These are phyloP conservation scores for Murraya paniculata DNA, from an alignment of 345 rosid species.

Conservation along the genomic window DNA sequence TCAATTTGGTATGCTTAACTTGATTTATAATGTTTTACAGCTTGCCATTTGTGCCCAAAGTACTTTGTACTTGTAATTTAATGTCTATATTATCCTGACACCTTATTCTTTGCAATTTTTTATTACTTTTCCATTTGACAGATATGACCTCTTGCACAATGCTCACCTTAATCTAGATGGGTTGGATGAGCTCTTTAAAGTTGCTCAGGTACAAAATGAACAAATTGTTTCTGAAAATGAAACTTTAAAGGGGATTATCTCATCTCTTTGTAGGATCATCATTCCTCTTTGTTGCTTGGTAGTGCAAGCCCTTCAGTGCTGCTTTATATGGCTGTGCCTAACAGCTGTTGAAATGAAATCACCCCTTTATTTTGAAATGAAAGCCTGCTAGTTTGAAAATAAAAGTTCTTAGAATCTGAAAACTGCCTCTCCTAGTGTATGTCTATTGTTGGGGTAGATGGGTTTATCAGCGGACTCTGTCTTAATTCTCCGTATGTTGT, in stretches of 20 bases:
- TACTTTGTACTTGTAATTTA: background rate
- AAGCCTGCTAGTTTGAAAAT: background rate
- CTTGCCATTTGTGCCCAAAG: background rate
- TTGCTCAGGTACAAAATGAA: constrained; percentile 71
- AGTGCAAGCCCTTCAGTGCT: background rate
- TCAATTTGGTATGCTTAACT: background rate
- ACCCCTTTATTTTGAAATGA: background rate
- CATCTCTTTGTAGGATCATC: background rate
- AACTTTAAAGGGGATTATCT: background rate
- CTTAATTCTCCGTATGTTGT: constrained; percentile 25
- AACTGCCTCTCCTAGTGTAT: background rate
- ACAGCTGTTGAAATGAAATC: background rate
- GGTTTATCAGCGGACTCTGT: background rate
- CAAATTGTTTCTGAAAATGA: background rate
- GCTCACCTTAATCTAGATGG: constrained; percentile 92
- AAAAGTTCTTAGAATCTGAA: background rate
- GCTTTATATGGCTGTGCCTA: background rate
- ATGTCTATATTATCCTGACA: background rate
- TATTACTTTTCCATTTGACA: constrained; percentile 27
- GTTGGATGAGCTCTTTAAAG: constrained; percentile 80
- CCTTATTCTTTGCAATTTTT: background rate
- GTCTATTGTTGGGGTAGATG: constrained; percentile 4
- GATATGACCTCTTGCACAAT: constrained; percentile 96
- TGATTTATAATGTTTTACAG: background rate
- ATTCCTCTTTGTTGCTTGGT: background rate